Evolutionary conservation across 345 rosid genomes (phyloP).

Genomic region (Aquilaria sinensis): DNA sequence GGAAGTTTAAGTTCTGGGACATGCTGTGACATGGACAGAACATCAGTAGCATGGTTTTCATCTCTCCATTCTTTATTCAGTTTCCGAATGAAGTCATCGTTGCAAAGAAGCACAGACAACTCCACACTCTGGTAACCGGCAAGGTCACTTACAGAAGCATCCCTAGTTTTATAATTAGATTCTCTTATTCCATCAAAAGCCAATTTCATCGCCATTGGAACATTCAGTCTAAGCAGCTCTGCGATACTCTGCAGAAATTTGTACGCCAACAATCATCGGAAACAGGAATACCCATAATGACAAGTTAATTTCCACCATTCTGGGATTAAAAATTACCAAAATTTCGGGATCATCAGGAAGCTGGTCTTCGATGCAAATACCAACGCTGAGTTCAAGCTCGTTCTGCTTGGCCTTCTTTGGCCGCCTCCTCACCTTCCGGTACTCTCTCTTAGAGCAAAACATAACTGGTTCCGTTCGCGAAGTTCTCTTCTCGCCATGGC

Average conservation of each 20-base stretch:
- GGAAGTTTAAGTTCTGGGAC: conserved; percentile 74
- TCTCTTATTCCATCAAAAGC: conserved; percentile 63
- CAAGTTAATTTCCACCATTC: not conserved
- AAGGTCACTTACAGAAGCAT: conserved; percentile 49
- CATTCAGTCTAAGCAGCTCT: conserved; percentile 82
- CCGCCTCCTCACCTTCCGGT: conserved; percentile 52
- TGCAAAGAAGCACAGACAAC: conserved; percentile 80
- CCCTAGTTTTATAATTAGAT: conserved; percentile 67
- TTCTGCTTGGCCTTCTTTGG: conserved; percentile 46
- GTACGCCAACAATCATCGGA: not conserved
- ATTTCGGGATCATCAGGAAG: conserved; percentile 86
- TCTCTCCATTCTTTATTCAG: conserved; percentile 95
- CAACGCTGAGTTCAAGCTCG: conserved; percentile 68
- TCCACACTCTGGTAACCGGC: conserved; percentile 70
- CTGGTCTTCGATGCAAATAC: conserved; percentile 78
- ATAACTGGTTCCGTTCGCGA: conserved; percentile 17
- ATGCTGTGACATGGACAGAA: conserved; percentile 92
- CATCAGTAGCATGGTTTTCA: conserved; percentile 94
- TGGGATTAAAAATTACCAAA: conserved; percentile 29
- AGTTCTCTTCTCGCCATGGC: conserved; percentile 21
- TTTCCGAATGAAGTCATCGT: conserved; percentile 72
- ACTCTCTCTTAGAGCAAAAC: conserved; percentile 52
- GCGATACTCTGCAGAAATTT: conserved; percentile 56
- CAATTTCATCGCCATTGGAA: conserved; percentile 74
- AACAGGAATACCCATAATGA: not conserved